Percentiles rank a stretch among this genome's conserved stretches.
Conservation (phyloP, 192 early-diverging fungal genomes). For the Neocallimastix lanati region DNA sequence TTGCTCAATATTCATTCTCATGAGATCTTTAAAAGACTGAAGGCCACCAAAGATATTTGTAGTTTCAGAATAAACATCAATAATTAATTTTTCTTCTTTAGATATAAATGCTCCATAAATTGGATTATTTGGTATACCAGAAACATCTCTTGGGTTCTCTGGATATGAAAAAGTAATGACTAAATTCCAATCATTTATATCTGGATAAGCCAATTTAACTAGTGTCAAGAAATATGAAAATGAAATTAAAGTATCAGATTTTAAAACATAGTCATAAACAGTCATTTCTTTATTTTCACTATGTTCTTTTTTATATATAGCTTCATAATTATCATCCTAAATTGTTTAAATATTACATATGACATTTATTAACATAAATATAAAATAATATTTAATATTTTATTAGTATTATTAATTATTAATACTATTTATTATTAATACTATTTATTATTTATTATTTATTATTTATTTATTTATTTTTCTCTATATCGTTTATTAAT, state of each 20-base stretch:
- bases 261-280: not conserved
- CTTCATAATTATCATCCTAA: not conserved
- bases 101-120: not conserved
- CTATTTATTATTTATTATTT: too few species aligned
- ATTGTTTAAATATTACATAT: too few species aligned
- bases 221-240: not conserved
- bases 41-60: not conserved
- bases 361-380: too few species aligned
- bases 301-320: not conserved
- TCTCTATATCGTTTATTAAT: too few species aligned
- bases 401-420: too few species aligned
- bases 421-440: too few species aligned
- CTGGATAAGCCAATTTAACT: not conserved
- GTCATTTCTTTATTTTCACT: not conserved
- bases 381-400: too few species aligned
- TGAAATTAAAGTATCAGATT: not conserved
- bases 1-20: not conserved
- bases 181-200: not conserved
- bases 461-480: too few species aligned
- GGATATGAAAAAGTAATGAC: not conserved
- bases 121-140: not conserved
- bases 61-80: not conserved
- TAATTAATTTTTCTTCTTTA: not conserved
- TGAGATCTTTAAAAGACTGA: not conserved
- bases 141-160: not conserved